Percentiles rank a stretch among this genome's conserved stretches.
phyloP scores from a whole-genome alignment of 768 basidiomycete genomes.

The Symmetrospora coprosmae region DNA sequence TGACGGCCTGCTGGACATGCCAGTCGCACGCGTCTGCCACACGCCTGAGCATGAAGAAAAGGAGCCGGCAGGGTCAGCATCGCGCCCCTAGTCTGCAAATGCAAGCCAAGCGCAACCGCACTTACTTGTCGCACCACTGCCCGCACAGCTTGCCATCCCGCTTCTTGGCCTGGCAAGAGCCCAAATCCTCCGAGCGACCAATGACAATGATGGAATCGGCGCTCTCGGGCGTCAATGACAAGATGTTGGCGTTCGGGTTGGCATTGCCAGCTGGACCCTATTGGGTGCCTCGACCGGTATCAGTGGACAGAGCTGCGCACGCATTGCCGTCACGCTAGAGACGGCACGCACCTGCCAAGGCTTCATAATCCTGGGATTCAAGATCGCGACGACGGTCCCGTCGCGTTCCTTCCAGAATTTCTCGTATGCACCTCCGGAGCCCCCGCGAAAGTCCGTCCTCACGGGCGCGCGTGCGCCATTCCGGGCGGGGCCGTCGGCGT shows the following conservation, averaged over 20 bases:
- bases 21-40: slow-evolving; percentile 74
- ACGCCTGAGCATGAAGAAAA: slow-evolving; percentile 42
- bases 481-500: slow-evolving; percentile 43
- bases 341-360: slow-evolving; percentile 54
- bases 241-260: slow-evolving; percentile 63
- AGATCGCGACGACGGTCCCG: slow-evolving; percentile 75
- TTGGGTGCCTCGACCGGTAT: slow-evolving; percentile 39
- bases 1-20: slow-evolving; percentile 69
- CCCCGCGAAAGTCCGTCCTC: slow-evolving; percentile 61
- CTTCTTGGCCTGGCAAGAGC: slow-evolving; percentile 63
- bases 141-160: slow-evolving; percentile 68
- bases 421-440: slow-evolving; percentile 85
- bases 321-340: not conserved
- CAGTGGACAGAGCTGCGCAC: slow-evolving; percentile 33
- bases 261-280: slow-evolving; percentile 36
- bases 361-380: slow-evolving; percentile 75
- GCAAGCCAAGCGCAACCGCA: not conserved
- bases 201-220: slow-evolving; percentile 67
- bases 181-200: slow-evolving; percentile 72
- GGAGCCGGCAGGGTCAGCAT: not conserved
- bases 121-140: slow-evolving; percentile 63
- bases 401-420: slow-evolving; percentile 66
- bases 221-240: slow-evolving; percentile 74
- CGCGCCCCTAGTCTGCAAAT: not conserved
- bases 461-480: too few relatives aligned